These are phyloP conservation scores for Boeremia lycopersici DNA, from an alignment of 2,329 filamentous ascomycete genomes.

Conservation along the genomic window DNA sequence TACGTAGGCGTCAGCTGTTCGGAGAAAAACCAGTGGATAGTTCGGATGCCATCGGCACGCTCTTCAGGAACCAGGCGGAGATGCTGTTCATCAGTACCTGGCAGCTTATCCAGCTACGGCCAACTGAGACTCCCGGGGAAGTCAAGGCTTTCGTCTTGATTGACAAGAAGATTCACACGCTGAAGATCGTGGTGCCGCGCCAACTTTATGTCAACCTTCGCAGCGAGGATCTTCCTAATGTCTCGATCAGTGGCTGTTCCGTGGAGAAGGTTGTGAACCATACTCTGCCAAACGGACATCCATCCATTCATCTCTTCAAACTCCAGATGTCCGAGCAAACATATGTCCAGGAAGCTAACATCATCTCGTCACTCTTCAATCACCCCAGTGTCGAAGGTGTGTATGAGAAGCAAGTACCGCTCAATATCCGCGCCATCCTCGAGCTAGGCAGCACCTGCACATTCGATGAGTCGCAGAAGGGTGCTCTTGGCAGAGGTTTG, in stretches of 20 bases:
- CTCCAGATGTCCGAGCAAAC: conserved; percentile 86
- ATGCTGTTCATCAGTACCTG: conserved; percentile 88
- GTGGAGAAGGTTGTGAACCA: conserved; percentile 94
- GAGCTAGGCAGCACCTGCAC: conserved; percentile 90
- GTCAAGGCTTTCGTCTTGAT: conserved; percentile 91
- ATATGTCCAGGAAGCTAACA: conserved; percentile 83
- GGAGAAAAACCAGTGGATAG: conserved; percentile 75
- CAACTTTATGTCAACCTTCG: conserved; percentile 93
- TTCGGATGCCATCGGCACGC: conserved; percentile 67
- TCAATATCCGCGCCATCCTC: conserved; percentile 84
- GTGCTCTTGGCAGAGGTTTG: conserved; percentile 88
- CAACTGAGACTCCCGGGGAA: conserved; percentile 83
- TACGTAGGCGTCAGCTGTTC: conserved; percentile 86
- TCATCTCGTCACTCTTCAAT: conserved; percentile 82
- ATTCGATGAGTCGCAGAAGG: conserved; percentile 88
- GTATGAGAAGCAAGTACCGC: conserved; percentile 90
- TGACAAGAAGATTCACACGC: conserved; percentile 84
- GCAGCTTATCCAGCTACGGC: conserved; percentile 88
- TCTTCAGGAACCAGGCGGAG: conserved; percentile 93
- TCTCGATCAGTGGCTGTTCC: conserved; percentile 82
- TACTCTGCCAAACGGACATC: conserved; percentile 92
- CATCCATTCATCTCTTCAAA: conserved; percentile 92
- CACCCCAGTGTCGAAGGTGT: conserved; percentile 96
- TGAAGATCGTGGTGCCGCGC: conserved; percentile 88
- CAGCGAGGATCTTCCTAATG: conserved; percentile 82